A percentile compares a stretch with the other conserved stretches of the same genome.
Conservation (phyloP, 257 asterid genomes). For the Eucommia ulmoides region DNA sequence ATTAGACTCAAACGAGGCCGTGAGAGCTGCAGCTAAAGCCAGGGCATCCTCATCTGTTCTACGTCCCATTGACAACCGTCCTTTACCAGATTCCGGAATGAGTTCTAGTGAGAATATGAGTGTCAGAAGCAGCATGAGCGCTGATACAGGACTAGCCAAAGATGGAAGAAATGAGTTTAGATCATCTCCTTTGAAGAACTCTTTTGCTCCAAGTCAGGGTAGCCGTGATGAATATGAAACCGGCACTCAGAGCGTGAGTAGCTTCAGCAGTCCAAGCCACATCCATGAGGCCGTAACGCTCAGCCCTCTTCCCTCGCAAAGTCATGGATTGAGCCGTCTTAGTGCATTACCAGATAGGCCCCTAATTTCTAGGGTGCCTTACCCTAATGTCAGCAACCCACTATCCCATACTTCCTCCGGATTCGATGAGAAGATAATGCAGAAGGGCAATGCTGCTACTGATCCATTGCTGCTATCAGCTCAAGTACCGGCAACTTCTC, state of each 20-base stretch:
- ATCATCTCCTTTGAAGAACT: conserved; percentile 40
- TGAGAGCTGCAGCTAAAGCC: conserved; percentile 96
- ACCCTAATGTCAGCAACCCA: conserved; percentile 17
- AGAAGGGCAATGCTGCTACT: conserved; percentile 25
- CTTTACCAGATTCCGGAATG: conserved; percentile 55
- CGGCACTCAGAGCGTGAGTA: conserved; percentile 77
- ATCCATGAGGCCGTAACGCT: conserved; percentile 65
- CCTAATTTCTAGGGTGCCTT: conserved; percentile 19
- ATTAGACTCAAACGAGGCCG: conserved; percentile 76
- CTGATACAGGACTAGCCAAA: conserved; percentile 59
- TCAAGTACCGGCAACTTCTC: conserved; percentile 34
- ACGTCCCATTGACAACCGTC: conserved; percentile 67
- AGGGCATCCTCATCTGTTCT: conserved; percentile 94
- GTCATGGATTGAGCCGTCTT: conserved; percentile 26
- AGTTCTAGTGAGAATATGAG: conserved; percentile 84
- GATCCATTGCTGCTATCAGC: conserved; percentile 33
- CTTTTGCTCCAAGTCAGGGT: conserved; percentile 67
- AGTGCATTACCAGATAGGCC: conserved; percentile 22
- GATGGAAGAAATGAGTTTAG: conserved; percentile 32
- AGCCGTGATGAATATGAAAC: conserved; percentile 83
- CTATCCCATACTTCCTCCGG: conserved; percentile 25
- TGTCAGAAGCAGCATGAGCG: conserved; percentile 74
- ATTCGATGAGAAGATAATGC: conserved; percentile 40
- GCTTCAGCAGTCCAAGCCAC: conserved; percentile 85
- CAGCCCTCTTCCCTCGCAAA: conserved; percentile 86